Percentiles rank a stretch among this genome's conserved stretches.
Conservation (phyloP, 1,284 basidiomycete species). For the Ustilago tritici region DNA sequence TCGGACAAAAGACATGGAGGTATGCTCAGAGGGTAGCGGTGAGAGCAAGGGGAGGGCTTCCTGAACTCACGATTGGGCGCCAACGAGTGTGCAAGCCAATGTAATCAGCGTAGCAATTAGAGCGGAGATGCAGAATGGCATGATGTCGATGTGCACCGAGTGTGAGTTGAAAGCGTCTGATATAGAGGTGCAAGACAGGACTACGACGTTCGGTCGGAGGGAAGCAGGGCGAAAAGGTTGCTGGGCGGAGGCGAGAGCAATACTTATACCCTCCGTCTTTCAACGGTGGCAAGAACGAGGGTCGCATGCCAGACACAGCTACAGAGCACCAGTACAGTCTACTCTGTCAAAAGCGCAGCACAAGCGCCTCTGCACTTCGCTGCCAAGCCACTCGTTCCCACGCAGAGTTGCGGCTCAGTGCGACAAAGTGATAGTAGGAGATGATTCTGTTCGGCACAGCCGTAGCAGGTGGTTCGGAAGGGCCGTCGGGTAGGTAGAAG, state of each 20-base stretch:
- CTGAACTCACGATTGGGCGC: constrained; percentile 5
- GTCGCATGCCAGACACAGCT: neutral
- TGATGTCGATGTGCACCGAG: neutral
- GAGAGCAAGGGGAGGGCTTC: no score
- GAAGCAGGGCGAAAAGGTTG: neutral
- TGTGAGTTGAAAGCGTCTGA: no score
- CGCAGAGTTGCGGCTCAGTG: neutral
- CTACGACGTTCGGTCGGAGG: no score
- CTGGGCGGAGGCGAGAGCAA: neutral
- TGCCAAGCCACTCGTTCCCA: neutral
- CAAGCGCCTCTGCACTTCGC: neutral
- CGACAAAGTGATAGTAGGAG: neutral
- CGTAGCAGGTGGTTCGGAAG: constrained; percentile 3
- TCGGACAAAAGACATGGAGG: neutral
- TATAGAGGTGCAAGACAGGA: no score
- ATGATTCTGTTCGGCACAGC: constrained; percentile 1
- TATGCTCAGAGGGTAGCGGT: neutral
- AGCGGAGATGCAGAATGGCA: neutral
- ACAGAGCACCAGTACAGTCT: neutral
- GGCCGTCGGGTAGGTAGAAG: neutral
- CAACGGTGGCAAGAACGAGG: neutral
- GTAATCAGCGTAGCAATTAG: neutral
- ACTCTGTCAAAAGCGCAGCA: neutral
- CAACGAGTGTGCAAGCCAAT: neutral
- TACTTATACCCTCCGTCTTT: constrained; percentile 1